Conservation (phyloP, 805 yeast genomes). For the Cyberlindnera nakhonratchasimensis region DNA sequence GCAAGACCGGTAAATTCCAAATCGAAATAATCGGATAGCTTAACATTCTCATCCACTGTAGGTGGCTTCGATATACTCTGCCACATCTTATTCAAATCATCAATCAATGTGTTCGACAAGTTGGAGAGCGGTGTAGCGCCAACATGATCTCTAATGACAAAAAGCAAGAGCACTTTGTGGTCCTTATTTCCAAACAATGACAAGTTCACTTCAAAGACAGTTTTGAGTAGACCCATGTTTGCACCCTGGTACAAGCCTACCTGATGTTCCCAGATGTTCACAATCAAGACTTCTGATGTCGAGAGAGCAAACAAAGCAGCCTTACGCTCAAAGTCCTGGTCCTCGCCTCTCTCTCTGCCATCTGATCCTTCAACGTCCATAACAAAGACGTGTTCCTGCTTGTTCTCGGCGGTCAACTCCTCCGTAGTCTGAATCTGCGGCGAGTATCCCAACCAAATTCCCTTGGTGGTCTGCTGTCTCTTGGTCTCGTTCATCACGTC, state of each 20-base stretch:
- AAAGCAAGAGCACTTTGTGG: slow-evolving; percentile 67
- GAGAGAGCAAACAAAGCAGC: slow-evolving; percentile 93
- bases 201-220: slow-evolving; percentile 94
- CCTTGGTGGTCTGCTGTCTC: slow-evolving; percentile 89
- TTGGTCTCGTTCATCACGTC: slow-evolving; percentile 88
- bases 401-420: slow-evolving; percentile 15
- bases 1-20: slow-evolving; percentile 75
- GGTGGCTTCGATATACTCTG: slow-evolving; percentile 67
- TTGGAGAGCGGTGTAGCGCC: slow-evolving; percentile 81
- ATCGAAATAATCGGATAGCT: slow-evolving; percentile 77
- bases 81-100: slow-evolving; percentile 82
- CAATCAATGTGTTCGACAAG: slow-evolving; percentile 61
- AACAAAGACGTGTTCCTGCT: slow-evolving; percentile 53
- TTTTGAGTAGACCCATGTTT: slow-evolving; percentile 89
- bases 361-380: slow-evolving; percentile 99
- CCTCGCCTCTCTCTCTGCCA: slow-evolving; percentile 97
- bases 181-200: slow-evolving; percentile 67
- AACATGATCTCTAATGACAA: slow-evolving; percentile 89
- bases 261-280: slow-evolving; percentile 96
- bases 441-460: slow-evolving; percentile 72
- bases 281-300: slow-evolving; percentile 84
- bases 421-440: slow-evolving; percentile 31
- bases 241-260: slow-evolving; percentile 97
- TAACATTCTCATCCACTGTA: slow-evolving; percentile 45
- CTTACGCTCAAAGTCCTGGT: slow-evolving; percentile 96